A percentile compares a stretch with the other conserved stretches of the same genome.
phyloP scores from a whole-genome alignment of 768 basidiomycete genomes.

The Cyclocybe cylindracea region DNA sequence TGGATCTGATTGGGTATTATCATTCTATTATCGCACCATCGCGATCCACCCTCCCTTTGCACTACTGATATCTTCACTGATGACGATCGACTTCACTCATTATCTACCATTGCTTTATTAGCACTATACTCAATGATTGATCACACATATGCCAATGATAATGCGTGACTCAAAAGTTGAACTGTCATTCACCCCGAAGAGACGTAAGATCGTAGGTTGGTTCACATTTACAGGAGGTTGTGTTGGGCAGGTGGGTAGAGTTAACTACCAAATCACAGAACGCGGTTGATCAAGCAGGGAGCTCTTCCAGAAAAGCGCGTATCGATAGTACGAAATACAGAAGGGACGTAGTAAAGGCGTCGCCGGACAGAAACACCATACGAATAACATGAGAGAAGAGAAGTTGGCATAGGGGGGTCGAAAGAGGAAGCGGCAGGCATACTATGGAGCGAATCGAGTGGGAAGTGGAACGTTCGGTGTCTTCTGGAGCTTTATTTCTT shows the following conservation, averaged over 20 bases:
- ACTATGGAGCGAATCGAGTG: background rate
- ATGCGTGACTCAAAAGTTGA: too few species aligned
- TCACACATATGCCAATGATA: background rate
- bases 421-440: slow-evolving; percentile 4
- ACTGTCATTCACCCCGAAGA: too few species aligned
- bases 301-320: slow-evolving; percentile 1
- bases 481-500: slow-evolving; percentile 27
- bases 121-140: background rate
- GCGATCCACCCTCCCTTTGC: background rate
- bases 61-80: background rate
- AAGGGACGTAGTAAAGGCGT: slow-evolving; percentile 4
- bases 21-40: background rate
- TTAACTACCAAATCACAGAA: background rate
- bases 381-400: slow-evolving; percentile 21
- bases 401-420: slow-evolving; percentile 9
- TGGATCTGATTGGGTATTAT: slow-evolving; percentile 23
- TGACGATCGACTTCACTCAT: background rate
- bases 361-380: slow-evolving; percentile 22
- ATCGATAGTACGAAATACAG: slow-evolving; percentile 12
- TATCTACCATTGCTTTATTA: background rate
- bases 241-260: slow-evolving; percentile 2
- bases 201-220: background rate
- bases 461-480: too few species aligned
- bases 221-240: slow-evolving; percentile 1
- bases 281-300: slow-evolving; percentile 5